Conservation (phyloP, 2,329 filamentous ascomycete species). For the Neophaeococcomyces aloes region DNA sequence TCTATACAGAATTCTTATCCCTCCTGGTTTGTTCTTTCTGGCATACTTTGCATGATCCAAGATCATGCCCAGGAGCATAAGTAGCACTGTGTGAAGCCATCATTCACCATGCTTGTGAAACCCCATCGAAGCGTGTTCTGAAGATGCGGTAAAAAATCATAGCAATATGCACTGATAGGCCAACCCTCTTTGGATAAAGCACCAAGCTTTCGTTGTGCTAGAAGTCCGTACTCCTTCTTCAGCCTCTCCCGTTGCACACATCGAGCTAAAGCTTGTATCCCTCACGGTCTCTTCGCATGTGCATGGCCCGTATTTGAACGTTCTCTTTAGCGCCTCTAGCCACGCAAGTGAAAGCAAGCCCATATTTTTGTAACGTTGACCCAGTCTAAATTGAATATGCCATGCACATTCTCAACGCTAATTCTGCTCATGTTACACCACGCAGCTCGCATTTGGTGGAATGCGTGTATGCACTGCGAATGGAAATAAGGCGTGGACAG, state of each 20-base stretch:
- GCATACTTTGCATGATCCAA: constrained; percentile 3
- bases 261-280: background rate
- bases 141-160: background rate
- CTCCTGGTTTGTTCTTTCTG: background rate
- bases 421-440: background rate
- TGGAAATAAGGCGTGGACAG: constrained; percentile 17
- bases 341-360: constrained; percentile 2
- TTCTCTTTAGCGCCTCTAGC: constrained; percentile 2
- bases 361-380: background rate
- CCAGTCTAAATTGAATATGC: too few relatives aligned
- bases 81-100: background rate
- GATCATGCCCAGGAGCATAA: constrained; percentile 3
- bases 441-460: constrained; percentile 1
- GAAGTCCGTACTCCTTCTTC: background rate
- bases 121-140: background rate
- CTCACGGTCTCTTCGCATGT: background rate
- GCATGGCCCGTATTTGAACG: background rate
- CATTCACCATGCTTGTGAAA: constrained; percentile 1
- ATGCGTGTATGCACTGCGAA: constrained; percentile 5
- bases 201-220: background rate
- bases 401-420: too few relatives aligned
- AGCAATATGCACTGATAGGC: background rate
- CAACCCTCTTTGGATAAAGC: background rate
- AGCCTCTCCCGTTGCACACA: background rate
- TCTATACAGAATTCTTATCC: background rate